phyloP scores from a whole-genome alignment of 1,139 yeast genomes.

The Kurtzmaniella quercitrusa region DNA sequence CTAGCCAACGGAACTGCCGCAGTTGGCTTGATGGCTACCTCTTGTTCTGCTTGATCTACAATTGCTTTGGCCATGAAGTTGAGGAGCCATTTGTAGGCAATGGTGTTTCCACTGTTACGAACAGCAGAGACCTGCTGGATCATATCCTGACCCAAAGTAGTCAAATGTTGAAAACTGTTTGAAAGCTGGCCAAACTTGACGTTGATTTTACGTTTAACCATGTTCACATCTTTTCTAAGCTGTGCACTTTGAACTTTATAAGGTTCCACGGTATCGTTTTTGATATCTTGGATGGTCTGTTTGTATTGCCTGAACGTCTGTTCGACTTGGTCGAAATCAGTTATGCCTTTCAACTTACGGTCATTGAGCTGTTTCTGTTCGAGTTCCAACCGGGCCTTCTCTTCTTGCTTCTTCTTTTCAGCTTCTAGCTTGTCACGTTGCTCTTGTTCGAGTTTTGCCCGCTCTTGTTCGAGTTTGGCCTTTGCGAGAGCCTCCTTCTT shows the following conservation, averaged over 20 bases:
- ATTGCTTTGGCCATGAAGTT: conserved; percentile 82
- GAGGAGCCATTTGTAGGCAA: conserved; percentile 67
- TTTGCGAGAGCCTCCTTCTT: conserved; percentile 8
- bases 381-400: conserved; percentile 9
- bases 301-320: conserved; percentile 48
- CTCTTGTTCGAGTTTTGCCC: conserved; percentile 11
- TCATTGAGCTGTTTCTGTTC: conserved; percentile 11
- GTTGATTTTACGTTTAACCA: conserved; percentile 64
- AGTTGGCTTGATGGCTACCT: conserved; percentile 73
- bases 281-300: conserved; percentile 55
- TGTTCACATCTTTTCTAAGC: conserved; percentile 35
- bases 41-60: conserved; percentile 90
- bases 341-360: conserved; percentile 14
- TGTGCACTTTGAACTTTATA: conserved; percentile 40
- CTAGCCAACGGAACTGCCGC: conserved; percentile 79
- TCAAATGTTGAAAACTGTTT: conserved; percentile 58
- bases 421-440: conserved; percentile 8
- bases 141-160: conserved; percentile 49
- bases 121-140: conserved; percentile 44
- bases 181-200: conserved; percentile 92
- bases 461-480: conserved; percentile 10
- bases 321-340: conserved; percentile 40
- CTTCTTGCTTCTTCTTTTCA: conserved; percentile 9
- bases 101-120: conserved; percentile 26
- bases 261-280: conserved; percentile 48